Percentiles rank a stretch among this genome's conserved stretches.
Conservation (phyloP, 495 filamentous ascomycete species). For the Bryoglossum gracile region DNA sequence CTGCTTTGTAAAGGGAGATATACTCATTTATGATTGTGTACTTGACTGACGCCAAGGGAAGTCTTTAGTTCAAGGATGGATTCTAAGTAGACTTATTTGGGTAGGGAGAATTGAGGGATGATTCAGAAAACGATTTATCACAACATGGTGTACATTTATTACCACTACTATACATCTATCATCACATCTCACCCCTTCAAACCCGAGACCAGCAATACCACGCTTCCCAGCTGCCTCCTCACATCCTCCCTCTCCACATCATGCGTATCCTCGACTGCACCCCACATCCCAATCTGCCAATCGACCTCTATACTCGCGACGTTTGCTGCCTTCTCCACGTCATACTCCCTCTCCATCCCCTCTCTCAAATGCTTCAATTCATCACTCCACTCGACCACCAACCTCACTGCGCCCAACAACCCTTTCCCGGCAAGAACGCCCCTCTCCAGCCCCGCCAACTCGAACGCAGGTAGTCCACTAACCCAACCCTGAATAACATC, state of each 20-base stretch:
- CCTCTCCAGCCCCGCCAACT: slow-evolving; percentile 81
- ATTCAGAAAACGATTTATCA: no score
- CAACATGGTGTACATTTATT: no score
- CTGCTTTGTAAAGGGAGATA: no score
- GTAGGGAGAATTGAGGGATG: no score
- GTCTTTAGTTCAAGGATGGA: no score
- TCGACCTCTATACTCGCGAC: slow-evolving; percentile 70
- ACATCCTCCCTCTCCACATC: slow-evolving; percentile 94
- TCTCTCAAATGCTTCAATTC: slow-evolving; percentile 42
- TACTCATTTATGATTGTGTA: no score
- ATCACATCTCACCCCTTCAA: slow-evolving; percentile 4
- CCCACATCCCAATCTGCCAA: slow-evolving; percentile 89
- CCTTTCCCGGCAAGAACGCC: slow-evolving; percentile 81
- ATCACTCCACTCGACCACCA: slow-evolving; percentile 86
- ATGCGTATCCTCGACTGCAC: slow-evolving; percentile 96
- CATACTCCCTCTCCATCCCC: slow-evolving; percentile 37
- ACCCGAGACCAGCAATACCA: slow-evolving; percentile 69
- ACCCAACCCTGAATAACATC: slow-evolving; percentile 77
- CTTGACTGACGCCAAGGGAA: no score
- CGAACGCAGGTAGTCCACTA: slow-evolving; percentile 58
- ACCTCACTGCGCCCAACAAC: slow-evolving; percentile 63
- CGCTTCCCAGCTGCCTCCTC: slow-evolving; percentile 79
- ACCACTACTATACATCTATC: no score
- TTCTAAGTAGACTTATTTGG: no score
- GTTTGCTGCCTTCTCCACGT: slow-evolving; percentile 34